Evolutionary conservation across 2,329 filamentous ascomycete genomes (phyloP).

Genomic region (Torrubiellomyces zombiae): DNA sequence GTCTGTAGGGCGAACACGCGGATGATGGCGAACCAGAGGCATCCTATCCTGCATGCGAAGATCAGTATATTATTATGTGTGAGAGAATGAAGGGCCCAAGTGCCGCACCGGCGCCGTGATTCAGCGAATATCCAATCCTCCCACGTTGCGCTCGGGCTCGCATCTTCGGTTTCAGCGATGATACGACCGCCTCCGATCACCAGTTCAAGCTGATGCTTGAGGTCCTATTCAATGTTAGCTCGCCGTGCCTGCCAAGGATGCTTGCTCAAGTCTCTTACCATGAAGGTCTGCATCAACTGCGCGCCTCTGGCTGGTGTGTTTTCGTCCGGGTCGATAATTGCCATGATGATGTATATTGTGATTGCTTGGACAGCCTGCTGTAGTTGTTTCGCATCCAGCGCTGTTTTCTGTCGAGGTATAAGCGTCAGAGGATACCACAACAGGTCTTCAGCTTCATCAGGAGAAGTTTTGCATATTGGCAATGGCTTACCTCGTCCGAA

Average conservation of each 20-base stretch:
- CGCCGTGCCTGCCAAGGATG: background rate
- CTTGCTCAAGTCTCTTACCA: slow-evolving; percentile 3
- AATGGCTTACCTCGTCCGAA: slow-evolving; percentile 6
- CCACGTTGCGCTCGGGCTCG: slow-evolving; percentile 9
- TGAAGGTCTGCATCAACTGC: slow-evolving; percentile 6
- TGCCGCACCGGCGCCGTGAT: slow-evolving; percentile 10
- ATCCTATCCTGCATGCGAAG: slow-evolving; percentile 5
- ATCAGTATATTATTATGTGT: background rate
- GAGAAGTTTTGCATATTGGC: background rate
- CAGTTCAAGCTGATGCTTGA: slow-evolving; percentile 5
- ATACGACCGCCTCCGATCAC: slow-evolving; percentile 4
- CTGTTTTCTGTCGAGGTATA: slow-evolving; percentile 3
- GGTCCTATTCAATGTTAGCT: slow-evolving; percentile 3
- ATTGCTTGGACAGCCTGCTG: slow-evolving; percentile 9
- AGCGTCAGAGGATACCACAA: background rate
- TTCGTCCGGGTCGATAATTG: slow-evolving; percentile 8
- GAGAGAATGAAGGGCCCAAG: accelerated
- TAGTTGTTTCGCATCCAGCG: slow-evolving; percentile 3
- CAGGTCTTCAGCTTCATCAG: too few relatives aligned
- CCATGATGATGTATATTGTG: slow-evolving; percentile 15
- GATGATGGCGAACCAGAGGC: slow-evolving; percentile 11
- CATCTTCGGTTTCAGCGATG: slow-evolving; percentile 4
- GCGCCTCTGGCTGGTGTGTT: slow-evolving; percentile 2
- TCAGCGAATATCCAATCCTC: slow-evolving; percentile 16
- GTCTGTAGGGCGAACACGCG: slow-evolving; percentile 8